A percentile compares a stretch with the other conserved stretches of the same genome.
phyloP scores from a whole-genome alignment of 2,329 filamentous ascomycete species.

The Lecanicillium sp. region DNA sequence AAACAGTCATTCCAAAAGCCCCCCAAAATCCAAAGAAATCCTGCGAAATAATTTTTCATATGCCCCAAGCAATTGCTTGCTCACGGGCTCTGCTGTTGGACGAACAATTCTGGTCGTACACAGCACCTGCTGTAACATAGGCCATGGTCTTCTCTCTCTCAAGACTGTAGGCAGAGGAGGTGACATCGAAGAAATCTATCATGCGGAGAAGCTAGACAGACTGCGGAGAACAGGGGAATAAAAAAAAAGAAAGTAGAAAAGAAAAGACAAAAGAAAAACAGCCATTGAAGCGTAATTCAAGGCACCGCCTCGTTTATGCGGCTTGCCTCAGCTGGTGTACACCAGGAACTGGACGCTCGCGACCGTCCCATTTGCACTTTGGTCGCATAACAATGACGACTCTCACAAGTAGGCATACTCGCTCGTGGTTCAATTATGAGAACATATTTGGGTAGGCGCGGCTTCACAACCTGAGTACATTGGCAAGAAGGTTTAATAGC shows the following conservation, averaged over 20 bases:
- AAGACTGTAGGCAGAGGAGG: background rate
- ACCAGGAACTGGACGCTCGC: no score
- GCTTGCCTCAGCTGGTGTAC: no score
- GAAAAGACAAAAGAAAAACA: background rate
- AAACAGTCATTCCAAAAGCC: background rate
- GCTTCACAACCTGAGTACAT: no score
- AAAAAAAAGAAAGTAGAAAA: background rate
- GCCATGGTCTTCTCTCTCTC: background rate
- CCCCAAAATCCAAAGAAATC: background rate
- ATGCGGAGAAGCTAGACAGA: constrained; percentile 1
- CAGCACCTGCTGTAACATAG: background rate
- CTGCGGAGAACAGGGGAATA: background rate
- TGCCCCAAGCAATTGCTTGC: background rate
- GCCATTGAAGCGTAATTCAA: constrained; percentile 1
- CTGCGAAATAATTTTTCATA: background rate
- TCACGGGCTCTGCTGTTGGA: background rate
- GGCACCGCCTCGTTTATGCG: constrained; percentile 3
- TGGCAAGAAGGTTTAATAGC: constrained; percentile 32
- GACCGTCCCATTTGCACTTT: no score
- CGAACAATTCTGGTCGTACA: background rate
- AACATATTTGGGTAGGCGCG: no score
- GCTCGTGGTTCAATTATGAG: no score
- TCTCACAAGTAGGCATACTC: no score
- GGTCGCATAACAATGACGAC: no score
- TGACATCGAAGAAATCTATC: constrained; percentile 3